Evolutionary conservation across 345 rosid genomes (phyloP).

Genomic region (Pistacia integerrima): DNA sequence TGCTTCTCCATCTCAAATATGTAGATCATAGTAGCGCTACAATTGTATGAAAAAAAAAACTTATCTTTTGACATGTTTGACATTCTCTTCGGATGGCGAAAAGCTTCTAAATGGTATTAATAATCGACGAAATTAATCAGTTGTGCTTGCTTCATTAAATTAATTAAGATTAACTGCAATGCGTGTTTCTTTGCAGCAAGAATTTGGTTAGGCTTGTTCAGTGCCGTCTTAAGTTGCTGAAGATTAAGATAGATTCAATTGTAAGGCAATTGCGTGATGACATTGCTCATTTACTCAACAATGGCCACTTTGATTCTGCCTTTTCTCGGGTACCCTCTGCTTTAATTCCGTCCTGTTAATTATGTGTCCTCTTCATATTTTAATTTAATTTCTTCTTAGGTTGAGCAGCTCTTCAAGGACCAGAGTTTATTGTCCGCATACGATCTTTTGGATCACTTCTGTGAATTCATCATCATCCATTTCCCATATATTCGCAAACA

Average conservation of each 20-base stretch:
- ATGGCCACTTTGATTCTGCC: conserved; percentile 15
- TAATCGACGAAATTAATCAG: not conserved
- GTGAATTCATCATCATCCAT: conserved; percentile 27
- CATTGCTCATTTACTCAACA: conserved; percentile 24
- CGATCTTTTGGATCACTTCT: conserved; percentile 29
- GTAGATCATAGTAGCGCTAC: not conserved
- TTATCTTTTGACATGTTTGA: conserved; percentile 12
- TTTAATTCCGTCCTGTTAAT: not conserved
- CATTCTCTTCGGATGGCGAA: conserved; percentile 23
- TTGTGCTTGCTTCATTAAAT: not conserved
- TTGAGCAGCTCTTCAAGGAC: conserved; percentile 28
- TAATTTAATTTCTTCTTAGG: conserved; percentile 8
- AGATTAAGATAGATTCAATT: conserved; percentile 25
- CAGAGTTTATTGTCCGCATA: conserved; percentile 24
- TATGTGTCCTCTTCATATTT: not conserved
- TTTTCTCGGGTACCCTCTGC: conserved; percentile 16
- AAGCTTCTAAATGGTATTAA: conserved; percentile 27
- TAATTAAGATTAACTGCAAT: not conserved
- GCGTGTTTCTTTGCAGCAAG: conserved; percentile 25
- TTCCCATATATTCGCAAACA: conserved; percentile 27
- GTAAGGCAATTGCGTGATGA: conserved; percentile 19
- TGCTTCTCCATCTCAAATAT: no score
- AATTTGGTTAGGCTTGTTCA: conserved; percentile 15
- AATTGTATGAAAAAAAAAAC: not conserved
- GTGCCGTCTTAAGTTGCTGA: conserved; percentile 27